Base-by-base conservation (phyloP, 305 asterid species). In the Fraxinus sp. region DNA sequence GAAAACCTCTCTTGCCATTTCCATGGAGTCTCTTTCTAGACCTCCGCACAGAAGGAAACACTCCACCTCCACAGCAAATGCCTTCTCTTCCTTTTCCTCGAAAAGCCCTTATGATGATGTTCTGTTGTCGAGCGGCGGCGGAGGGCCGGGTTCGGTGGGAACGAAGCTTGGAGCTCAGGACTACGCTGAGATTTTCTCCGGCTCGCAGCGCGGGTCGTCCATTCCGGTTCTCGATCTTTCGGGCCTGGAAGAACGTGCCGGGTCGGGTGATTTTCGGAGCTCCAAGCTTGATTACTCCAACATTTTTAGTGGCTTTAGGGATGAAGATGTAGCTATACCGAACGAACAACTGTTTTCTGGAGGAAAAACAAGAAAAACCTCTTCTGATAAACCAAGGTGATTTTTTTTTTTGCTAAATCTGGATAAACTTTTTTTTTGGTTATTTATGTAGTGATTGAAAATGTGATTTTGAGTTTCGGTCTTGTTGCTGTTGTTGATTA, bases 191-290 rank as follows among this genome's bases (percentile, higher is more conserved):
- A 92, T 95, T 85, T 95, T 95, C 84, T 75, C 90, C 32, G 92
- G 88, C 6, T 79, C 86, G 3, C 84, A 70, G 9, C 87, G 87
- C 14, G 84, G 90, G 64, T 81, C 92, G 9, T 90, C 96, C 82
- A 94, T 94, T 84, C 99, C 98, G 66, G 91, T 94, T 85, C 93
- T 95, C 78, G 99, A 95, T 86, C 93, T 92, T 74, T 82, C 95
- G 57, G 86, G 77, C 16, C 85, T 94, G 39, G 95, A 91, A 20
- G 89, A 85, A 57, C 85, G 86, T 83, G 83, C 41, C 71, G 89
- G 79, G 76, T 35, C 87, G 66, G 91, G 22, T 7, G 87, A 75
- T 32, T 77, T 32, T 5, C 85, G 85, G 86, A 72, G 82, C 87
- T 88, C 88, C 7, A 87, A 86, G 84, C 84, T 89, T 59, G 98